A percentile compares a stretch with the other conserved stretches of the same genome.
These are phyloP conservation scores for Pestalotiopsis sp. DNA, from an alignment of 2,329 filamentous ascomycete genomes.

Conservation along the genomic window DNA sequence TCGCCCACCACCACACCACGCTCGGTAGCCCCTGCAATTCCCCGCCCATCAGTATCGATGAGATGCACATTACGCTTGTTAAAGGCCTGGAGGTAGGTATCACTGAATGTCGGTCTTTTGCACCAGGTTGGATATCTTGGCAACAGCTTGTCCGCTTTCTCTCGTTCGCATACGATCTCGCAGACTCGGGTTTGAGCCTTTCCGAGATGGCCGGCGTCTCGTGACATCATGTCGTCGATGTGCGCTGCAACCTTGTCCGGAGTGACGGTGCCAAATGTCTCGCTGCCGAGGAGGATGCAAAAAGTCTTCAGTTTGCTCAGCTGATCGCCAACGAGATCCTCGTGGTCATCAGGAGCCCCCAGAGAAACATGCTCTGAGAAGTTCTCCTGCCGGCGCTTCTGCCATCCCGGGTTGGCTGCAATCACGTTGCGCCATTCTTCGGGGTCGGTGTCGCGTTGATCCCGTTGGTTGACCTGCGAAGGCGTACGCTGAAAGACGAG, in stretches of 20 bases:
- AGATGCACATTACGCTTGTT: conserved; percentile 60
- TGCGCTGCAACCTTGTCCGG: too few relatives aligned
- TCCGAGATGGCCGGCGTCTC: too few relatives aligned
- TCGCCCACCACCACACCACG: conserved; percentile 48
- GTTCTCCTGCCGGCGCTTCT: not conserved
- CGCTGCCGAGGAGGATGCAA: too few relatives aligned
- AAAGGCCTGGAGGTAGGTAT: conserved; percentile 60
- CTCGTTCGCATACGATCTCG: not conserved
- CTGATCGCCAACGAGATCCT: too few relatives aligned
- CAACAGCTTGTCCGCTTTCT: conserved; percentile 30
- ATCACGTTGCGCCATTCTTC: not conserved
- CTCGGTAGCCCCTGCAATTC: conserved; percentile 47
- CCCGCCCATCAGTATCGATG: conserved; percentile 60
- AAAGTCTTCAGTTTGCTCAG: too few relatives aligned
- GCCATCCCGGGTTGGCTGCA: not conserved
- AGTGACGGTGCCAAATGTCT: too few relatives aligned
- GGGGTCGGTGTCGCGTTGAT: not conserved
- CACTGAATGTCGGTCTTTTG: conserved; percentile 65
- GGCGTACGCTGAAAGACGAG: conserved; percentile 5
- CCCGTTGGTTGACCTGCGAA: not conserved
- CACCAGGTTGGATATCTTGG: conserved; percentile 64
- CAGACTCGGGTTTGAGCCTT: conserved; percentile 16
- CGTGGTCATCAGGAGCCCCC: too few relatives aligned
- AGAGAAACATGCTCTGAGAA: conserved; percentile 26
- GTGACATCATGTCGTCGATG: too few relatives aligned